Percentiles rank a stretch among this genome's conserved stretches.
These are phyloP conservation scores for Trapa bicornis DNA, from an alignment of 345 rosid genomes.

Conservation along the genomic window DNA sequence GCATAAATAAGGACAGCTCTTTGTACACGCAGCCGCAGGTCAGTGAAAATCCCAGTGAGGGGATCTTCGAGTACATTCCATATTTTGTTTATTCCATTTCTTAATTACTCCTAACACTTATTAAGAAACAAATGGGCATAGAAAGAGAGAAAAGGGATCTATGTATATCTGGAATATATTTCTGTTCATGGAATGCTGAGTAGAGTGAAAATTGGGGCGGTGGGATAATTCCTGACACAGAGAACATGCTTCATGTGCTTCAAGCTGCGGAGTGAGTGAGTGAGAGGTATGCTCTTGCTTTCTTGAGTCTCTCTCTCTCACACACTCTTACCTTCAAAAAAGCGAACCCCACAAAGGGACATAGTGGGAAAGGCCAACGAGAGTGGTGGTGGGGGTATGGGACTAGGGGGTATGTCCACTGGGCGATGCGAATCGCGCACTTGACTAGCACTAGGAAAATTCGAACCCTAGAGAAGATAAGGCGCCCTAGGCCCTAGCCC, in stretches of 20 bases:
- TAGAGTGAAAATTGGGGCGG: not conserved
- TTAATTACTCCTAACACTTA: no score
- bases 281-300: not conserved
- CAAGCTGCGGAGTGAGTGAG: not conserved
- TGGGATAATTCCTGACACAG: conserved; percentile 2
- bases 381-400: no score
- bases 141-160: no score
- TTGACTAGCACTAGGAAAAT: not conserved
- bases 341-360: not conserved
- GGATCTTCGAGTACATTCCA: no score
- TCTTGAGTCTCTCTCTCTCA: not conserved
- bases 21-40: not conserved
- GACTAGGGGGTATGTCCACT: not conserved
- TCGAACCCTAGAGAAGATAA: not conserved
- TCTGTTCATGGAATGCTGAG: no score
- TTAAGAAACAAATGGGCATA: no score
- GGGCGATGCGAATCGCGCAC: conserved; percentile 1
- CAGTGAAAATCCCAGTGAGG: no score
- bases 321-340: not conserved
- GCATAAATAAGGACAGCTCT: not conserved
- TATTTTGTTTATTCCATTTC: no score
- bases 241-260: conserved; percentile 5
- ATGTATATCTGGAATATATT: no score
- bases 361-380: not conserved
- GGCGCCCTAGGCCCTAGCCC: not conserved